These are phyloP conservation scores for Verticillium albo-atrum DNA, from an alignment of 2,329 filamentous ascomycete genomes.

Conservation along the genomic window DNA sequence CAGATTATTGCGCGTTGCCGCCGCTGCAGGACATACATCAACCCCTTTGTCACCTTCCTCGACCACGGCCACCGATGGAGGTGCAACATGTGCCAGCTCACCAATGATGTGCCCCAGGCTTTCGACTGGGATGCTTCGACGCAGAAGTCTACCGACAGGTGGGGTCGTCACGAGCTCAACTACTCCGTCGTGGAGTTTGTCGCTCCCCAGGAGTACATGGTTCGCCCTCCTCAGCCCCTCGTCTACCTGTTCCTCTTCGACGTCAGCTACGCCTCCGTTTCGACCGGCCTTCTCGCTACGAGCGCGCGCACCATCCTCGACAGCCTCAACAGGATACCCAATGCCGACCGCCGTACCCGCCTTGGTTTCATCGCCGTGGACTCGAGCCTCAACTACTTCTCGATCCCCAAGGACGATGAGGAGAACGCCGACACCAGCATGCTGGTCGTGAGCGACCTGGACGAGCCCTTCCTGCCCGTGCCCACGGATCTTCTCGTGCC, in stretches of 20 bases:
- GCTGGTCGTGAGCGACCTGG: constrained; percentile 90
- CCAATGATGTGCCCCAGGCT: constrained; percentile 97
- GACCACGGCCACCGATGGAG: constrained; percentile 97
- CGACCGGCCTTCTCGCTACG: constrained; percentile 86
- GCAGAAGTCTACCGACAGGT: constrained; percentile 87
- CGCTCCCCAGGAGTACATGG: constrained; percentile 99
- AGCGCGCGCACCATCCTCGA: constrained; percentile 91
- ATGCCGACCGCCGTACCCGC: constrained; percentile 86
- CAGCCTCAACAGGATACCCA: constrained; percentile 95
- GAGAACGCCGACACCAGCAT: constrained; percentile 83
- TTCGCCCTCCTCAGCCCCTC: constrained; percentile 88
- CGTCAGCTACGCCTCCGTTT: constrained; percentile 85
- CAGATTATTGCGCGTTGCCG: constrained; percentile 96
- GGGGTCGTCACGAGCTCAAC: constrained; percentile 90
- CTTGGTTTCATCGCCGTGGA: constrained; percentile 95
- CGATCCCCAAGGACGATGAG: constrained; percentile 81
- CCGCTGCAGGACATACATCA: constrained; percentile 95
- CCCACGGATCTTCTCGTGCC: constrained; percentile 89
- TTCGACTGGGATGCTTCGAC: constrained; percentile 96
- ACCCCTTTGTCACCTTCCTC: constrained; percentile 92
- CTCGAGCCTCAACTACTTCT: constrained; percentile 92
- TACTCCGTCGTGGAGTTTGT: constrained; percentile 97
- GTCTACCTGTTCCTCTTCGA: constrained; percentile 96
- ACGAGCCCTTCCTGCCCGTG: constrained; percentile 94
- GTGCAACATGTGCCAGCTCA: constrained; percentile 99